phyloP scores from a whole-genome alignment of 2,329 filamentous ascomycete species.

The Parastagonospora avenae region DNA sequence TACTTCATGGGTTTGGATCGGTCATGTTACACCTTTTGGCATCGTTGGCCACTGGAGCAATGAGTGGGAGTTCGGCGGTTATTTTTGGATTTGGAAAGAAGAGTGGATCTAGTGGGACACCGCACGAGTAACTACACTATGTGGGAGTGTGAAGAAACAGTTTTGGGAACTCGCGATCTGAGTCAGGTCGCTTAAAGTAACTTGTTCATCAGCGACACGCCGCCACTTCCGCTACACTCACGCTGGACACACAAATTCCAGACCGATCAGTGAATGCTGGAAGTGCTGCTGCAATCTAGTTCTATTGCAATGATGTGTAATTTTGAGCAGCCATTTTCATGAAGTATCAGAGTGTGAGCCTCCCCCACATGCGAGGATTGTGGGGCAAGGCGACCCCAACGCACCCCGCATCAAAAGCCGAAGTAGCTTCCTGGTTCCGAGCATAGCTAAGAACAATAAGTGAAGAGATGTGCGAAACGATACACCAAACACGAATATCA shows the following conservation, averaged over 20 bases:
- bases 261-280: too few species aligned
- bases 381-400: conserved; percentile 4
- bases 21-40: conserved; percentile 27
- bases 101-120: conserved; percentile 20
- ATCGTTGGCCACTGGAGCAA: conserved; percentile 28
- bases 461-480: not conserved
- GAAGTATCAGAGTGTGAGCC: too few species aligned
- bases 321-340: too few species aligned
- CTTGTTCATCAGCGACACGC: not conserved
- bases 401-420: conserved; percentile 7
- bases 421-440: too few species aligned
- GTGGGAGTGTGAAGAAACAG: too few species aligned
- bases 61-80: conserved; percentile 18
- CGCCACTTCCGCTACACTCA: too few species aligned
- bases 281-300: too few species aligned
- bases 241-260: too few species aligned
- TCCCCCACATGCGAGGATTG: too few species aligned
- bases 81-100: conserved; percentile 35
- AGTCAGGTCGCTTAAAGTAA: not conserved
- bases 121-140: too few species aligned
- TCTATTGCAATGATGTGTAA: too few species aligned
- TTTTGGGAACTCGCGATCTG: too few species aligned
- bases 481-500: not conserved
- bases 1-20: conserved; percentile 20
- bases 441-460: not conserved